Conservation (phyloP, 2,329 filamentous ascomycete genomes). For the Coleophoma crateriformis region DNA sequence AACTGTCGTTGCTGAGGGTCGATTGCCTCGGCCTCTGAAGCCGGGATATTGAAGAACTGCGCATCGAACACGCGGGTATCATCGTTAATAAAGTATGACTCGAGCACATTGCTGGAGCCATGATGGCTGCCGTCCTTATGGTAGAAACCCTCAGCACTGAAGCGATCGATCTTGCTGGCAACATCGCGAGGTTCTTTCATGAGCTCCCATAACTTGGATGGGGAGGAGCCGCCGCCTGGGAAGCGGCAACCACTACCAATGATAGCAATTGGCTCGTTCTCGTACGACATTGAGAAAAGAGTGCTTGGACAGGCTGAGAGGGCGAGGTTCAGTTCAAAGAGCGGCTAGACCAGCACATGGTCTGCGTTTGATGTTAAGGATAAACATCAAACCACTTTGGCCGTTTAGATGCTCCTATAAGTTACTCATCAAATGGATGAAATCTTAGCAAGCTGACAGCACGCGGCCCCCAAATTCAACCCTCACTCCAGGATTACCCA, state of each 20-base stretch:
- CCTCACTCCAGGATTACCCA: too few species aligned
- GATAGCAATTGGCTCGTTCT: conserved; percentile 27
- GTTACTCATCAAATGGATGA: too few species aligned
- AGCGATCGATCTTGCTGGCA: conserved; percentile 18
- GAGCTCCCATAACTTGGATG: conserved; percentile 28
- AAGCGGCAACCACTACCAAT: conserved; percentile 27
- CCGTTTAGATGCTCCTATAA: too few species aligned
- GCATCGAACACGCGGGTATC: conserved; percentile 6
- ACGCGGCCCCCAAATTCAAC: too few species aligned
- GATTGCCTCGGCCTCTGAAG: conserved; percentile 16
- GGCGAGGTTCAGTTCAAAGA: too few species aligned
- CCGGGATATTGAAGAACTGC: conserved; percentile 6
- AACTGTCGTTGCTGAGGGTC: conserved; percentile 5
- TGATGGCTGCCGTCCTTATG: not conserved
- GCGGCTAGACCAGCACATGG: too few species aligned
- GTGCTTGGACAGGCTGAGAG: too few species aligned
- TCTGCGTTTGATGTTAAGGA: too few species aligned
- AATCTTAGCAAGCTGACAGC: too few species aligned
- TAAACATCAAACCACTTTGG: too few species aligned
- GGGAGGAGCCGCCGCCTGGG: conserved; percentile 25
- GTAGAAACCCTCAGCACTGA: not conserved
- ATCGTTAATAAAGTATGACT: conserved; percentile 5
- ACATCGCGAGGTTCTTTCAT: conserved; percentile 25
- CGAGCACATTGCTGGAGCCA: not conserved
- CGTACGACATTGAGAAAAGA: too few species aligned